phyloP scores from a whole-genome alignment of 352 stramenopile species.

The Blastocystis sp. region DNA sequence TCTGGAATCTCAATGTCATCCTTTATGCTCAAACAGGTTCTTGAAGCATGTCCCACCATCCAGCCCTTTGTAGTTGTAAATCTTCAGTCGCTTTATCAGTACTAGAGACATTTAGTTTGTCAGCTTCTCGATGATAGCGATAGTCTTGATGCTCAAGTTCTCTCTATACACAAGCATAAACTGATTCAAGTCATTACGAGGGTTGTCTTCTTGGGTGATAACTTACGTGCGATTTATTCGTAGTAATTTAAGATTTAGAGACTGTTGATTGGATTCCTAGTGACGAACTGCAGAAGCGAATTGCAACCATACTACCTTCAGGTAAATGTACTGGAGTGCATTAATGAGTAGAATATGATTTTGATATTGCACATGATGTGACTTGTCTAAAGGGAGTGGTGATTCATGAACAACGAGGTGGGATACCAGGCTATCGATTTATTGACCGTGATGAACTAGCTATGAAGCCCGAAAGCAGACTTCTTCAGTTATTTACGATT shows the following conservation, averaged over 20 bases:
- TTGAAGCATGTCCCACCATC: not conserved
- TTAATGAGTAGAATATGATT: slow-evolving; percentile 22
- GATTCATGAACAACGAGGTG: not conserved
- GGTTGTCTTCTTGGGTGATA: not conserved
- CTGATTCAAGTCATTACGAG: not conserved
- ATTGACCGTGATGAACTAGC: slow-evolving; percentile 17
- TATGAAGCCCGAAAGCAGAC: slow-evolving; percentile 9
- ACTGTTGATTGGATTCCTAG: not conserved
- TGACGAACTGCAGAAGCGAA: slow-evolving; percentile 24
- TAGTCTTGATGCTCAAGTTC: not conserved
- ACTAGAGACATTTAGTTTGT: slow-evolving; percentile 33
- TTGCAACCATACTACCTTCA: not conserved
- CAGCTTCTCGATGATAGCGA: not conserved
- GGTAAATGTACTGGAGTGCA: not conserved
- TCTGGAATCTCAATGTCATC: not conserved
- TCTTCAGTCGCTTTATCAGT: not conserved
- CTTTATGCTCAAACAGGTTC: not conserved
- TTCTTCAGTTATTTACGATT: slow-evolving; percentile 28
- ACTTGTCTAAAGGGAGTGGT: not conserved
- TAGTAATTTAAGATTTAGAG: not conserved
- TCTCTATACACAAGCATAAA: not conserved
- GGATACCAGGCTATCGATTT: slow-evolving; percentile 1
- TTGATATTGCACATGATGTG: slow-evolving; percentile 15
- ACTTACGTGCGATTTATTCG: not conserved
- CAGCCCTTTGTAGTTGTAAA: not conserved